Conservation (phyloP, 495 filamentous ascomycete genomes). For the Lentithecium fluviatile region DNA sequence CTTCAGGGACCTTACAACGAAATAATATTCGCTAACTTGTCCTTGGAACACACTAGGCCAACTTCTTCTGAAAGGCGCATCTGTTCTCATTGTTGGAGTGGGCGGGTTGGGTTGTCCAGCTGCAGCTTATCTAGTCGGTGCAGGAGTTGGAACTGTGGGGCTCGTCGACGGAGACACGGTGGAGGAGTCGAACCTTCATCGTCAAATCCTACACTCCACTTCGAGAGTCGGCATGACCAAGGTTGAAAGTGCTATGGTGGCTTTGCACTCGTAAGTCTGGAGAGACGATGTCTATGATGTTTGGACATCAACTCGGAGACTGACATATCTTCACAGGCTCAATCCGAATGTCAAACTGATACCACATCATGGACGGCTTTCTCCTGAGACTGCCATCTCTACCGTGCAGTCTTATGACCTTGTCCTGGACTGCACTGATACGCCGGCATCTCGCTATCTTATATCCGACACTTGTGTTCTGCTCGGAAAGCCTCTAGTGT, state of each 20-base stretch:
- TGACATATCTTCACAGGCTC: slow-evolving; percentile 45
- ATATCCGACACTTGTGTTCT: slow-evolving; percentile 88
- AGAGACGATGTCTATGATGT: neutral
- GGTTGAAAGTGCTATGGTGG: slow-evolving; percentile 72
- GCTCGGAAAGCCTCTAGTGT: slow-evolving; percentile 74
- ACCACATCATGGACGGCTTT: slow-evolving; percentile 60
- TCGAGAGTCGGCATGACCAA: slow-evolving; percentile 72
- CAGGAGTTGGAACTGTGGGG: slow-evolving; percentile 80
- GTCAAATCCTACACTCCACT: slow-evolving; percentile 79
- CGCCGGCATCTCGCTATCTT: slow-evolving; percentile 84
- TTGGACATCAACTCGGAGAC: neutral
- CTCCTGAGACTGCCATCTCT: slow-evolving; percentile 60
- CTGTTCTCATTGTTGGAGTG: slow-evolving; percentile 82
- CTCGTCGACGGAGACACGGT: slow-evolving; percentile 85
- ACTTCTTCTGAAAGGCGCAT: slow-evolving; percentile 66
- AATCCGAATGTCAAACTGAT: slow-evolving; percentile 69
- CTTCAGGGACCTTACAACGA: neutral
- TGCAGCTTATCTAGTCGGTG: slow-evolving; percentile 82
- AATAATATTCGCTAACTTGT: slow-evolving; percentile 20
- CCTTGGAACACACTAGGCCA: slow-evolving; percentile 57
- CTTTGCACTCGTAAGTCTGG: slow-evolving; percentile 58
- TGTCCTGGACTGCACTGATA: slow-evolving; percentile 92
- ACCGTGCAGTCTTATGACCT: slow-evolving; percentile 72
- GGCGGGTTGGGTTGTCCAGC: slow-evolving; percentile 92
- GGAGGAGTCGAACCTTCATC: slow-evolving; percentile 87